phyloP scores from a whole-genome alignment of 2,329 filamentous ascomycete genomes.

The Ophiostoma pallidulum region DNA sequence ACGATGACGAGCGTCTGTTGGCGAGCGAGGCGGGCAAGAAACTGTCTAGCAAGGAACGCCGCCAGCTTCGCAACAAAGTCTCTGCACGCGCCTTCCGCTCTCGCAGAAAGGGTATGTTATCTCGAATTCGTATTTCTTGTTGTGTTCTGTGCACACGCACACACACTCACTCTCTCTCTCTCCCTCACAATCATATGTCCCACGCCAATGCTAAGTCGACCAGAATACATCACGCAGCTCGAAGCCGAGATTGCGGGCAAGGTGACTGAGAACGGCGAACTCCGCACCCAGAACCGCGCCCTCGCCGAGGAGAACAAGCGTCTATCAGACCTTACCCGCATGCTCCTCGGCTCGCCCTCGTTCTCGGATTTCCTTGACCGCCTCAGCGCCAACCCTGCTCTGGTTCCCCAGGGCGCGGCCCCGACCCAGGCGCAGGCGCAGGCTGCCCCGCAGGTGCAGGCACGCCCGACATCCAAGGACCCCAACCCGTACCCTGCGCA shows the following conservation, averaged over 20 bases:
- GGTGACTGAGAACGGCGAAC: slow-evolving; percentile 71
- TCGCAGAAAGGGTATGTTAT: slow-evolving; percentile 83
- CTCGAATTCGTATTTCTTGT: not conserved
- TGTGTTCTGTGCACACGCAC: no score
- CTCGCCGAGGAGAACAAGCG: slow-evolving; percentile 80
- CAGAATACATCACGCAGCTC: slow-evolving; percentile 96
- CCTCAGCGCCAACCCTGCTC: slow-evolving; percentile 48
- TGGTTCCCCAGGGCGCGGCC: slow-evolving; percentile 25
- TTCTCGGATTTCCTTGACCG: slow-evolving; percentile 75
- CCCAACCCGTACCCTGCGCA: slow-evolving; percentile 50
- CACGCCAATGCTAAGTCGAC: slow-evolving; percentile 36
- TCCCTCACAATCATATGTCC: not conserved
- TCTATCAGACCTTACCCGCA: slow-evolving; percentile 66
- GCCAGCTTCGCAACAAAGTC: slow-evolving; percentile 97
- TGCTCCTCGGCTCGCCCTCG: slow-evolving; percentile 69
- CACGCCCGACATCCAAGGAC: slow-evolving; percentile 52
- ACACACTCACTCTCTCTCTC: no score
- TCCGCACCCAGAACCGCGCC: slow-evolving; percentile 71
- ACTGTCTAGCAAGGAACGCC: slow-evolving; percentile 92
- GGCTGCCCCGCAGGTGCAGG: slow-evolving; percentile 24
- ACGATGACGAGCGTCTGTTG: slow-evolving; percentile 86
- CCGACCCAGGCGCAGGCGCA: slow-evolving; percentile 20
- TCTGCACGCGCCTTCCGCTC: slow-evolving; percentile 96
- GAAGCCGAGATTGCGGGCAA: slow-evolving; percentile 81
- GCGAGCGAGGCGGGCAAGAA: slow-evolving; percentile 99